A percentile compares a stretch with the other conserved stretches of the same genome.
Conservation (phyloP, 164 flowering plant species). For the Malania oleifera region DNA sequence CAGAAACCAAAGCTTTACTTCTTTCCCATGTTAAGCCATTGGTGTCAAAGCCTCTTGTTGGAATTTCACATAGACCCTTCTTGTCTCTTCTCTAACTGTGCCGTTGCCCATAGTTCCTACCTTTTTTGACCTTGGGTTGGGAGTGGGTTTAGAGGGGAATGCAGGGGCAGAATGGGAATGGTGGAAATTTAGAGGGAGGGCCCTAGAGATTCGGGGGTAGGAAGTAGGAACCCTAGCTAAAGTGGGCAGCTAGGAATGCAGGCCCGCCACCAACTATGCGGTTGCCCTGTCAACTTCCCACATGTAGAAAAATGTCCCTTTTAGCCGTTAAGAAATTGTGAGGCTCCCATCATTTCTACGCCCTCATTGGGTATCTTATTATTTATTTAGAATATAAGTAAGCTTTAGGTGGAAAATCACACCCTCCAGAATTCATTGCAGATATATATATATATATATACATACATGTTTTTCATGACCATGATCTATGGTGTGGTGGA, state of each 20-base stretch:
- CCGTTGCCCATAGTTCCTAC: too few species aligned
- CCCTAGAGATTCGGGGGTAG: neutral
- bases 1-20: constrained; percentile 9
- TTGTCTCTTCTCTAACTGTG: too few species aligned
- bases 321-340: constrained; percentile 14
- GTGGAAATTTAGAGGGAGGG: too few species aligned
- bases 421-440: constrained; percentile 7
- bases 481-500: neutral
- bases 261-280: constrained; percentile 23
- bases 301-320: constrained; percentile 13
- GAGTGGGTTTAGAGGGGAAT: too few species aligned
- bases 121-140: too few species aligned
- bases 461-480: constrained; percentile 11
- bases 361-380: neutral
- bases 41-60: neutral
- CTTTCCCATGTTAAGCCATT: neutral
- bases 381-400: neutral
- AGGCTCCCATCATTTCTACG: constrained; percentile 6
- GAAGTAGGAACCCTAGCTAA: neutral
- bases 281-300: constrained; percentile 24
- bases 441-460: too few species aligned
- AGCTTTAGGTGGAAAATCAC: constrained; percentile 16
- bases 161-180: constrained; percentile 6
- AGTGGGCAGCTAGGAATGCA: constrained; percentile 1
- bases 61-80: constrained; percentile 1